Evolutionary conservation across 1,284 basidiomycete genomes (phyloP), one percentile per base, ranked within the genome.

Genomic region (Cerrena zonata): DNA sequence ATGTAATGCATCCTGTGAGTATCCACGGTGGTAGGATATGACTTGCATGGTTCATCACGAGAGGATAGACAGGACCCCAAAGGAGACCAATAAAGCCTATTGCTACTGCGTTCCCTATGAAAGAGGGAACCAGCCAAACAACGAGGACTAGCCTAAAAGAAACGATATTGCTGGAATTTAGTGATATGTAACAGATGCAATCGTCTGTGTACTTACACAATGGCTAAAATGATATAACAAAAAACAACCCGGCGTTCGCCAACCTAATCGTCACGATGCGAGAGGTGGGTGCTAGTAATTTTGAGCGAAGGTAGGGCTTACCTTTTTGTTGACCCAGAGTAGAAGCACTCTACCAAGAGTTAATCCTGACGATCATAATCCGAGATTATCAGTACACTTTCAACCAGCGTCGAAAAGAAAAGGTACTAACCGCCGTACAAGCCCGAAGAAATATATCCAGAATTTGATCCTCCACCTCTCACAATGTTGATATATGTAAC

Each of bases 81-180:
- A 81, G 58, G 22, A 82, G 54, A 18, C 80, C 83, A 47, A 83
- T 69, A 24, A 83, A 62, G 1, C 77, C 72, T 15, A 84, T 73
- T 3, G 75, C 70, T 3, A 82, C 64, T 1, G 78, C 81, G 38
- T 69, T 71, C 30, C 71, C 73, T 22, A 81, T 65, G 37, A 84
- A 64, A 2, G 72, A 76, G 0, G 79, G 79, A 2, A 80, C 76
- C 12, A 80, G 67, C 82, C 82, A 84, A 26, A 84, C 66, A 26
- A 80, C 65, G 45, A 85, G 58, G 55, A 84, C 78, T 22, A 81
- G 64, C n/a, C 74, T 40, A 34, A 15, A 34, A 7, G 30, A 34
- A 40, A 40, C 21, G 10, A 40, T 19, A 10, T 5, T 40, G 18
- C 5, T 19, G 13, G 39, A 36, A 39, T 30, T 5, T 22, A 27